phyloP scores from a whole-genome alignment of 2,329 filamentous ascomycete genomes.

The Stemphylium vesicarium region DNA sequence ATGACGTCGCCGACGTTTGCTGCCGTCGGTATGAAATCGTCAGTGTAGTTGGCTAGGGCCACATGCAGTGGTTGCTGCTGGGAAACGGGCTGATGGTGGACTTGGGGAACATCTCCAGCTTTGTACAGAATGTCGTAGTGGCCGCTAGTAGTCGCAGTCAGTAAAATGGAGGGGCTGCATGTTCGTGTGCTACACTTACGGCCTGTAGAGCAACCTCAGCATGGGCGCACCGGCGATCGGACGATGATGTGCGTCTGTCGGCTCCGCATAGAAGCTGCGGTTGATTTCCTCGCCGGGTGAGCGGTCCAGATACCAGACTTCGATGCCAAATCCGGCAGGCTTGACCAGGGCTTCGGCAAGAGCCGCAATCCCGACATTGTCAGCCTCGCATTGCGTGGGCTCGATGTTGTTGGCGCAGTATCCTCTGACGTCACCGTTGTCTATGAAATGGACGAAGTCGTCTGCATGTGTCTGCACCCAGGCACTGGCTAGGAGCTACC shows the following conservation, averaged over 20 bases:
- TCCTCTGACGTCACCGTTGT: conserved; percentile 61
- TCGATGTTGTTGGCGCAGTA: conserved; percentile 77
- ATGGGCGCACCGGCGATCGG: conserved; percentile 61
- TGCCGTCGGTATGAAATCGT: conserved; percentile 51
- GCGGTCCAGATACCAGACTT: conserved; percentile 90
- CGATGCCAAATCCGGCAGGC: conserved; percentile 77
- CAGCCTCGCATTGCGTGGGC: conserved; percentile 80
- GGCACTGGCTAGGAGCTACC: conserved; percentile 78
- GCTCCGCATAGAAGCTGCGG: conserved; percentile 65
- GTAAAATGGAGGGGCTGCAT: neutral
- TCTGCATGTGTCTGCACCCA: conserved; percentile 79
- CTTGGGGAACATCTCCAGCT: conserved; percentile 57
- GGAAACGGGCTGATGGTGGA: conserved; percentile 33
- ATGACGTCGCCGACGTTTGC: conserved; percentile 45
- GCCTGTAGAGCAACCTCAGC: conserved; percentile 71
- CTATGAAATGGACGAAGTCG: conserved; percentile 75
- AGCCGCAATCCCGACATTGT: conserved; percentile 82
- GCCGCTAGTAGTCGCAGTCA: conserved; percentile 61
- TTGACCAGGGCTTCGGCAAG: conserved; percentile 81
- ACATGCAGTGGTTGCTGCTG: conserved; percentile 43
- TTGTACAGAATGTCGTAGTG: conserved; percentile 96
- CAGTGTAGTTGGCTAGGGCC: conserved; percentile 45
- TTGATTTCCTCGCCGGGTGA: conserved; percentile 80
- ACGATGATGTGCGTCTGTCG: conserved; percentile 54
- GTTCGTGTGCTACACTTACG: conserved; percentile 55